Conservation (phyloP, 2,329 filamentous ascomycete genomes). For the Sporothrix brasiliensis region DNA sequence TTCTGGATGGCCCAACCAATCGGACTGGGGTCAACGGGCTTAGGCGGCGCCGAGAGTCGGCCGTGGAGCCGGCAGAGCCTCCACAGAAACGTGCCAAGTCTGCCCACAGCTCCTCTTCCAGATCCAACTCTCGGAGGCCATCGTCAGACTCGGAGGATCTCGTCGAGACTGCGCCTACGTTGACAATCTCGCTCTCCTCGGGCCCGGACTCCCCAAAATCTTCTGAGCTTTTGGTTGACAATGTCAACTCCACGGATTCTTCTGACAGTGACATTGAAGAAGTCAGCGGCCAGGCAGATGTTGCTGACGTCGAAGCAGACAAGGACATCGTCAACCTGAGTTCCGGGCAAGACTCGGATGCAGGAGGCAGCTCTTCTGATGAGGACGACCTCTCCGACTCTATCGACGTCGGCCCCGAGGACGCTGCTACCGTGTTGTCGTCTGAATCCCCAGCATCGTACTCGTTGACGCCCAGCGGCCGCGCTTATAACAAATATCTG, state of each 20-base stretch:
- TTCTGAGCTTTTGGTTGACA: background rate
- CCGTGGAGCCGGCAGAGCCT: background rate
- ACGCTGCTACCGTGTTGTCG: background rate
- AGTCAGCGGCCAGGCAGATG: no score
- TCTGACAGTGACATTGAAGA: background rate
- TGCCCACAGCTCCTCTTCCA: background rate
- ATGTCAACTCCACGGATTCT: background rate
- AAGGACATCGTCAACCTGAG: background rate
- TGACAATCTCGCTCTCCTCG: slow-evolving; percentile 1
- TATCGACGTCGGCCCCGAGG: background rate
- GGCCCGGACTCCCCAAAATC: background rate
- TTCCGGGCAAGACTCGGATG: background rate
- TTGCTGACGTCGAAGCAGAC: background rate
- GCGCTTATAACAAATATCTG: slow-evolving; percentile 20
- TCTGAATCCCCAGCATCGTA: background rate
- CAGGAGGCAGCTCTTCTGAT: background rate
- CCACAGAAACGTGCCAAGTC: slow-evolving; percentile 16
- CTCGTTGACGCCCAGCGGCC: background rate
- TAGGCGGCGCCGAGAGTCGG: background rate
- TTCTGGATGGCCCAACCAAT: background rate
- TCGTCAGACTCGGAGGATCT: background rate
- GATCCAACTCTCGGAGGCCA: no score
- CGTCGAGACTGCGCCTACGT: no score
- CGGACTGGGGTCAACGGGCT: background rate
- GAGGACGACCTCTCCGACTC: background rate